Evolutionary conservation across 768 basidiomycete species (phyloP).

Genomic region (Candolleomyces aberdarensis): DNA sequence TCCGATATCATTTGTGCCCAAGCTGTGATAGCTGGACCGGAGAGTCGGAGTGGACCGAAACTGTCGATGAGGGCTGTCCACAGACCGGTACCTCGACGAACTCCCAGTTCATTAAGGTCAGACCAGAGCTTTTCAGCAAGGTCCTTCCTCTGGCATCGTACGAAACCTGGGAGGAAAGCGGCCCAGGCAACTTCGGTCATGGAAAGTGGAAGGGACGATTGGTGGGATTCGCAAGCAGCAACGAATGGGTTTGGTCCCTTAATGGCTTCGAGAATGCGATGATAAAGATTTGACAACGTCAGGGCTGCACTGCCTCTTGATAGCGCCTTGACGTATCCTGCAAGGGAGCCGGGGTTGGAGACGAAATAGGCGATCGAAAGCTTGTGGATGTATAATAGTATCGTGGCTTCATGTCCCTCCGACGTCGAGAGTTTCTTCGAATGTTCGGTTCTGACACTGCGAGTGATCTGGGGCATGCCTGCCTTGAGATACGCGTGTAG

Average conservation of each 20-base stretch:
- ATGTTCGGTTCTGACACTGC: neutral
- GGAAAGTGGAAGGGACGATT: slow-evolving; percentile 36
- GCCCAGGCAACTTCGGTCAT: slow-evolving; percentile 62
- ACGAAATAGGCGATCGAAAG: slow-evolving; percentile 52
- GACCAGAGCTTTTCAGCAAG: slow-evolving; percentile 66
- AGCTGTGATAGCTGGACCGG: slow-evolving; percentile 49
- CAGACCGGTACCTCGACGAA: slow-evolving; percentile 50
- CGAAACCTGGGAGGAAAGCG: slow-evolving; percentile 62
- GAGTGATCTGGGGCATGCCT: slow-evolving; percentile 27
- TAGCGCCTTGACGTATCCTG: slow-evolving; percentile 48
- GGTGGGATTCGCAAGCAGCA: slow-evolving; percentile 41
- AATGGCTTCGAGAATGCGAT: slow-evolving; percentile 47
- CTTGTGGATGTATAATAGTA: slow-evolving; percentile 42
- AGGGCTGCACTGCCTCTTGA: slow-evolving; percentile 28
- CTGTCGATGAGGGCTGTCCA: slow-evolving; percentile 76
- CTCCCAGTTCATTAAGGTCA: slow-evolving; percentile 50
- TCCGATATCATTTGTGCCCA: slow-evolving; percentile 65
- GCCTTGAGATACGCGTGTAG: slow-evolving; percentile 40
- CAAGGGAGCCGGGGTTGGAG: slow-evolving; percentile 44
- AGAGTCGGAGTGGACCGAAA: slow-evolving; percentile 48
- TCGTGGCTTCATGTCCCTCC: slow-evolving; percentile 38
- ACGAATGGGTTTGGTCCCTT: slow-evolving; percentile 52
- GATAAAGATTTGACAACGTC: slow-evolving; percentile 47
- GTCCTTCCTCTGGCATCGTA: slow-evolving; percentile 51
- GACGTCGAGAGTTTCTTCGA: slow-evolving; percentile 20